A percentile compares a stretch with the other conserved stretches of the same genome.
Conservation (phyloP, 2,329 filamentous ascomycete genomes). For the Pestalotiopsis sp. region DNA sequence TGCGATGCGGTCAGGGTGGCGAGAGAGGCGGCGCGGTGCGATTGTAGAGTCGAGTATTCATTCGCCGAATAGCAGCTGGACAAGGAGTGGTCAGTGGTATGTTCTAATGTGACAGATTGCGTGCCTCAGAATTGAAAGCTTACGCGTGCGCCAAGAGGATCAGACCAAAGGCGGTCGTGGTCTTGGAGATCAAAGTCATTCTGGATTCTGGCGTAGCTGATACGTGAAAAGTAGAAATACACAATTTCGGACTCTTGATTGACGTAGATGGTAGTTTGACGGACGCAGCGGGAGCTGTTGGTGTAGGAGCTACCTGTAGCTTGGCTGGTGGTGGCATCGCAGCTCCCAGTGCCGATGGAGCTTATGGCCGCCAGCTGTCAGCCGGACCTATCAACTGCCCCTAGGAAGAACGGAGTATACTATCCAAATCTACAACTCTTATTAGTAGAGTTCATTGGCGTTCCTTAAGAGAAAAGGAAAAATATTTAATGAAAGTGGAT, state of each 20-base stretch:
- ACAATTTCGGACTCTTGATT: neutral
- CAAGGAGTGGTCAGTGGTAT: constrained; percentile 4
- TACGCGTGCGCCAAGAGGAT: constrained; percentile 85
- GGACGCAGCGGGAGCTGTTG: neutral
- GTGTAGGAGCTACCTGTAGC: neutral
- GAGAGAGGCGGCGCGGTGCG: constrained; percentile 51
- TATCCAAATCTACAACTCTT: neutral
- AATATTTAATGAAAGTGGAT: no score
- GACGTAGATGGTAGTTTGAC: neutral
- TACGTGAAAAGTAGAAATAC: neutral
- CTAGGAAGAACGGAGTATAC: neutral
- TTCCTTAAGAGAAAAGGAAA: no score
- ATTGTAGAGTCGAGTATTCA: constrained; percentile 80
- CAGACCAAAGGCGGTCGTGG: constrained; percentile 73
- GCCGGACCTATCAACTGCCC: neutral
- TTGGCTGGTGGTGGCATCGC: neutral
- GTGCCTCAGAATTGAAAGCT: constrained; percentile 32
- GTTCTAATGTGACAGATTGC: neutral
- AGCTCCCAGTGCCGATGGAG: neutral
- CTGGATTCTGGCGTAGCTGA: neutral
- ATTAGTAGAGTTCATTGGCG: neutral
- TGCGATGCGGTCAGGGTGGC: constrained; percentile 45
- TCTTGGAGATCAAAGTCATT: constrained; percentile 71
- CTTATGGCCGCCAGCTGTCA: neutral
- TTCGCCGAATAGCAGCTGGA: constrained; percentile 92